A percentile compares a stretch with the other conserved stretches of the same genome.
These are phyloP conservation scores for Penicillium concentricum DNA, from an alignment of 2,329 filamentous ascomycete species.

Conservation along the genomic window DNA sequence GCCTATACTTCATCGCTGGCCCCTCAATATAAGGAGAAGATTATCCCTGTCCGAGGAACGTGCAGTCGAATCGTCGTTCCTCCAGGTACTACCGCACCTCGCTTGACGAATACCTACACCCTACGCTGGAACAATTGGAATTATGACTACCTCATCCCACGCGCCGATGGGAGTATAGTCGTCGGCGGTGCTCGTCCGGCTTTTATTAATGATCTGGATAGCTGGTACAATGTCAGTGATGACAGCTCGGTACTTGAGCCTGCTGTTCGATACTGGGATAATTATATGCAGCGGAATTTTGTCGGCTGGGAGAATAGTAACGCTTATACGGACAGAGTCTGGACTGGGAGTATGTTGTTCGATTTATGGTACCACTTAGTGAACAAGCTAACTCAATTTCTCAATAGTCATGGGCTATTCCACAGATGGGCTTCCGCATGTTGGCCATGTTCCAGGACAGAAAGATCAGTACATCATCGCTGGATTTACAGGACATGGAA, in stretches of 20 bases:
- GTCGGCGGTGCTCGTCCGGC: slow-evolving; percentile 62
- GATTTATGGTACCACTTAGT: neutral
- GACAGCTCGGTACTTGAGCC: slow-evolving; percentile 52
- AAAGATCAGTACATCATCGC: slow-evolving; percentile 56
- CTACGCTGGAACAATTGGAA: slow-evolving; percentile 58
- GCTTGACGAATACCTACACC: slow-evolving; percentile 54
- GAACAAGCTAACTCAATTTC: neutral
- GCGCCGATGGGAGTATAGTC: slow-evolving; percentile 55
- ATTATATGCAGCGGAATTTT: slow-evolving; percentile 40
- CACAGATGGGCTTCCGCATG: slow-evolving; percentile 51
- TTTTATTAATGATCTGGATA: slow-evolving; percentile 28
- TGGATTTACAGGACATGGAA: slow-evolving; percentile 66
- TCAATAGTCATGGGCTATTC: slow-evolving; percentile 52
- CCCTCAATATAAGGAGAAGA: slow-evolving; percentile 65
- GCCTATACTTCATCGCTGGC: slow-evolving; percentile 77
- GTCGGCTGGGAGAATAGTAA: slow-evolving; percentile 37
- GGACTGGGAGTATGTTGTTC: slow-evolving; percentile 36
- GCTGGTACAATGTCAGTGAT: slow-evolving; percentile 48
- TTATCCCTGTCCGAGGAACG: slow-evolving; percentile 70
- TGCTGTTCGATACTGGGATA: slow-evolving; percentile 42
- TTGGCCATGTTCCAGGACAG: slow-evolving; percentile 50
- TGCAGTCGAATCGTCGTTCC: slow-evolving; percentile 36
- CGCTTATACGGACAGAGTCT: slow-evolving; percentile 33
- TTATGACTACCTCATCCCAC: slow-evolving; percentile 67
- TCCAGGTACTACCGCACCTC: slow-evolving; percentile 21